phyloP scores from a whole-genome alignment of 148 eudicot genomes.

The Arbutus unedo region DNA sequence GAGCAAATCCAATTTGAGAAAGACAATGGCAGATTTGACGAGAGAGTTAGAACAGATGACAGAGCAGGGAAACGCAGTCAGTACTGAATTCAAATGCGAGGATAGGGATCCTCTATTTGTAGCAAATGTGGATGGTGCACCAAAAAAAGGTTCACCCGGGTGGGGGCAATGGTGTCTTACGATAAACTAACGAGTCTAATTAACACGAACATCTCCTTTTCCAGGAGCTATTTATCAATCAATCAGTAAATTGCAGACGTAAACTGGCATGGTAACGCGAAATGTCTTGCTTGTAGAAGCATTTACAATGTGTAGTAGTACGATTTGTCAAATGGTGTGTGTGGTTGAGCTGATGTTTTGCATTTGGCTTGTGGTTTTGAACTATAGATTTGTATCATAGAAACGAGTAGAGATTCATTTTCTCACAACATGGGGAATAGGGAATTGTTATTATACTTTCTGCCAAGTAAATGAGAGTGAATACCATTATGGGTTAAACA shows the following conservation, averaged over 20 bases:
- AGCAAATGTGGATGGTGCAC: slow-evolving; percentile 70
- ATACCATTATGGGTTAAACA: too few species aligned
- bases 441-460: too few species aligned
- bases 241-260: background rate
- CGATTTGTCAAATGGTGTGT: background rate
- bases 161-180: slow-evolving; percentile 49
- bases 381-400: background rate
- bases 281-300: background rate
- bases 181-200: slow-evolving; percentile 12
- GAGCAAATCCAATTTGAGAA: slow-evolving; percentile 67
- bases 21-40: slow-evolving; percentile 85
- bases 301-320: background rate
- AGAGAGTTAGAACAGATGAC: slow-evolving; percentile 59
- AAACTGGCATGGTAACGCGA: background rate
- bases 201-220: background rate
- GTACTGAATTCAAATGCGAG: slow-evolving; percentile 26
- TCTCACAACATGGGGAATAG: background rate
- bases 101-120: slow-evolving; percentile 92
- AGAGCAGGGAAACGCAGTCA: slow-evolving; percentile 34
- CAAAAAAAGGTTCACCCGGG: slow-evolving; percentile 51
- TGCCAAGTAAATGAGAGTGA: too few species aligned
- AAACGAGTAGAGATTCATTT: background rate
- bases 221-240: background rate
- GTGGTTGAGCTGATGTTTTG: slow-evolving; percentile 7
- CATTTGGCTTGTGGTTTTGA: background rate